A percentile compares a stretch with the other conserved stretches of the same genome.
Evolutionary conservation across 305 asterid species (phyloP).

Genomic region (Ilex paraguariensis): DNA sequence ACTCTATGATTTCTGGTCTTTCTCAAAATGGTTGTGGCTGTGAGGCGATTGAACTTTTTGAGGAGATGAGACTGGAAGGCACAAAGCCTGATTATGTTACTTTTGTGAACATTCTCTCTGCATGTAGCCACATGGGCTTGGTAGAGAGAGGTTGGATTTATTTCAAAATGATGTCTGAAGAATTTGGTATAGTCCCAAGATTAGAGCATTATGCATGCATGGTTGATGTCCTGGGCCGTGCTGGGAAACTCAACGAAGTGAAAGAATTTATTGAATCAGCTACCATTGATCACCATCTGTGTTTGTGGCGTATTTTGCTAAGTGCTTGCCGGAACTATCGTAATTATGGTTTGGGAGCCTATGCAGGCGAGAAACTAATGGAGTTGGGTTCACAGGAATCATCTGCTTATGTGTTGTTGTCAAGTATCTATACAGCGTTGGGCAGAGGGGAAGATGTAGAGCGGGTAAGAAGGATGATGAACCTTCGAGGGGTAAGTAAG

Average conservation of each 20-base stretch:
- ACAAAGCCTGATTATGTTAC: constrained; percentile 58
- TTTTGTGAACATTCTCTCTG: constrained; percentile 61
- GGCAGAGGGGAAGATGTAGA: constrained; percentile 61
- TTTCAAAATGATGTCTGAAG: constrained; percentile 47
- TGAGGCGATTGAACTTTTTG: constrained; percentile 70
- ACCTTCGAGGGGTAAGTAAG: constrained; percentile 56
- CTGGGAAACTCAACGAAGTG: constrained; percentile 74
- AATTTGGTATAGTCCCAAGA: constrained; percentile 49
- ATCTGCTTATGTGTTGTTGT: constrained; percentile 73
- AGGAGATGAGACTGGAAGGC: constrained; percentile 57
- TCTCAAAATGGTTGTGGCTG: constrained; percentile 70
- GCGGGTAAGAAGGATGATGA: constrained; percentile 68
- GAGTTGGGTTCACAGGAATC: constrained; percentile 78
- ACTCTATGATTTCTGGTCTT: constrained; percentile 84
- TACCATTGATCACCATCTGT: constrained; percentile 52
- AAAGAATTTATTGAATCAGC: constrained; percentile 68
- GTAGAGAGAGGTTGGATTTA: constrained; percentile 59
- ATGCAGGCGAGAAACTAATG: constrained; percentile 78
- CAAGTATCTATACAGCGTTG: constrained; percentile 74
- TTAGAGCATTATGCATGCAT: constrained; percentile 86
- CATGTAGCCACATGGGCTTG: constrained; percentile 89
- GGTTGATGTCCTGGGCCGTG: constrained; percentile 88
- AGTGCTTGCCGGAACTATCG: constrained; percentile 72
- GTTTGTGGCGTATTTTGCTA: constrained; percentile 76
- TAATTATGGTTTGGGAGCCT: constrained; percentile 74